A percentile compares a stretch with the other conserved stretches of the same genome.
Conservation (phyloP, 1,284 basidiomycete genomes). For the Papiliotrema flavescens region DNA sequence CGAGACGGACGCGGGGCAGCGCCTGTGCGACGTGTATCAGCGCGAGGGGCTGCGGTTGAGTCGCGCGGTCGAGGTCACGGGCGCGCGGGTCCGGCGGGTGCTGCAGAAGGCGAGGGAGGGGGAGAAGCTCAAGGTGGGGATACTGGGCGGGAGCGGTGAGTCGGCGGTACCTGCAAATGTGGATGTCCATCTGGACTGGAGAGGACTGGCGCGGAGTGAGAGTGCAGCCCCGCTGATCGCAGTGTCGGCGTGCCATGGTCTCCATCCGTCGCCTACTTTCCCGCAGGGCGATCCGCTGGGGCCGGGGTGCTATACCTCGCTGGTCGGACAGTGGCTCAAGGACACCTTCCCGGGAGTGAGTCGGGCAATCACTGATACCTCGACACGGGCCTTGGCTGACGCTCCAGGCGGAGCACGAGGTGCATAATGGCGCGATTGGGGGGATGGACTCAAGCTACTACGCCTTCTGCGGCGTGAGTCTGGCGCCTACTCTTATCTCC, state of each 20-base stretch:
- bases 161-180: background rate
- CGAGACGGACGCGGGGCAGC: constrained; percentile 24
- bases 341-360: constrained; percentile 33
- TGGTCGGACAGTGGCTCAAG: constrained; percentile 39
- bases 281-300: constrained; percentile 44
- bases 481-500: background rate
- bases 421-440: constrained; percentile 45
- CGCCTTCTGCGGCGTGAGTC: constrained; percentile 45
- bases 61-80: constrained; percentile 32
- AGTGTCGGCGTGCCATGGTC: constrained; percentile 47
- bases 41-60: constrained; percentile 27
- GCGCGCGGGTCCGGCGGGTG: constrained; percentile 35
- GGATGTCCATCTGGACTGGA: background rate
- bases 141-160: constrained; percentile 47
- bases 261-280: constrained; percentile 37
- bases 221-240: constrained; percentile 7
- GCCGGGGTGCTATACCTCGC: constrained; percentile 43
- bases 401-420: constrained; percentile 22
- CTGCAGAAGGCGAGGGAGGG: constrained; percentile 39
- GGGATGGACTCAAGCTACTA: constrained; percentile 49
- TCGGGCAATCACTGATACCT: background rate
- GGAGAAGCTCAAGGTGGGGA: constrained; percentile 35
- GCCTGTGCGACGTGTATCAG: constrained; percentile 40
- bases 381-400: background rate
- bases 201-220: background rate